These are phyloP conservation scores for Neonothopanus nambi DNA, from an alignment of 1,284 basidiomycete genomes.

Conservation along the genomic window DNA sequence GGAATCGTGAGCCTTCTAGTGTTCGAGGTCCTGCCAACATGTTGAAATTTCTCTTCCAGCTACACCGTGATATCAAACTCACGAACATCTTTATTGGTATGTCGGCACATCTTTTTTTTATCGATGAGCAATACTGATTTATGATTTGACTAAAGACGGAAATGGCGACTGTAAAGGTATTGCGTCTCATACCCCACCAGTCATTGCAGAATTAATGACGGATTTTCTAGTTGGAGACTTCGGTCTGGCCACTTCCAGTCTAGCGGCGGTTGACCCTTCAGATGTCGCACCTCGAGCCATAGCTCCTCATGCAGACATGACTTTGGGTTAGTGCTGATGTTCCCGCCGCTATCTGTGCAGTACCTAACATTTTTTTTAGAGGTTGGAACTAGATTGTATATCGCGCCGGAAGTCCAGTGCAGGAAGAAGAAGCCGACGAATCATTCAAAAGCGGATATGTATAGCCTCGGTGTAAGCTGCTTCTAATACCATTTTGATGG, in stretches of 20 bases:
- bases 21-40: conserved; percentile 11
- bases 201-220: conserved; percentile 3
- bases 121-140: neutral
- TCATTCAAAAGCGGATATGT: conserved; percentile 91
- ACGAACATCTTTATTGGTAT: conserved; percentile 90
- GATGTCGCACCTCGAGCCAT: conserved; percentile 52
- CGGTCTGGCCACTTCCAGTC: conserved; percentile 85
- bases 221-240: conserved; percentile 78
- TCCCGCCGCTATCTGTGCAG: conserved; percentile 3
- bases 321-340: conserved; percentile 51
- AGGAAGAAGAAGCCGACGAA: conserved; percentile 62
- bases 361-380: conserved; percentile 44
- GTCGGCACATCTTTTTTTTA: conserved; percentile 19
- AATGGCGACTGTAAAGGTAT: conserved; percentile 87
- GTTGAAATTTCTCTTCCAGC: conserved; percentile 32
- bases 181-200: neutral
- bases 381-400: conserved; percentile 92
- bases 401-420: conserved; percentile 85
- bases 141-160: conserved; percentile 52
- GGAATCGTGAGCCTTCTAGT: conserved; percentile 63
- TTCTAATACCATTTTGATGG: neutral
- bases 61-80: conserved; percentile 92
- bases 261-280: conserved; percentile 72
- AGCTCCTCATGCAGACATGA: conserved; percentile 65
- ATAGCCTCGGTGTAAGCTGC: conserved; percentile 79